Evolutionary conservation across 352 stramenopile genomes (phyloP).

Genomic region (Thraustotheca clavata): DNA sequence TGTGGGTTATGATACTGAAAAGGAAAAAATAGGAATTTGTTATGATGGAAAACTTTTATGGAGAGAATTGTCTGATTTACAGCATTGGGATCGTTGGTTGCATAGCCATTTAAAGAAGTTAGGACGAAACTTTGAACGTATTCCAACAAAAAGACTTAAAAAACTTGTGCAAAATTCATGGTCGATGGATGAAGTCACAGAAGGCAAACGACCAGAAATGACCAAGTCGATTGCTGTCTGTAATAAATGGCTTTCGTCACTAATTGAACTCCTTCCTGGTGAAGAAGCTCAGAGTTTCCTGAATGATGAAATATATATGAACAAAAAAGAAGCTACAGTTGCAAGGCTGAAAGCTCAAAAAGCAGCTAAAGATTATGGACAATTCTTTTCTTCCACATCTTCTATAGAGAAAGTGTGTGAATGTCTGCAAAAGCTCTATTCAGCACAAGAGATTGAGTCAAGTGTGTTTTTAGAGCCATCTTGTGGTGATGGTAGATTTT

Average conservation of each 20-base stretch:
- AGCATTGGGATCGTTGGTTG: constrained; percentile 13
- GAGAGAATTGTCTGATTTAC: constrained; percentile 1
- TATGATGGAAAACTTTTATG: too few relatives aligned
- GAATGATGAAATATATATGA: constrained; percentile 38
- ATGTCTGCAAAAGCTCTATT: constrained; percentile 24
- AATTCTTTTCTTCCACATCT: constrained; percentile 55
- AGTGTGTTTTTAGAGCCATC: constrained; percentile 61
- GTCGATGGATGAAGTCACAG: constrained; percentile 30
- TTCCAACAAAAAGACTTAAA: constrained; percentile 44
- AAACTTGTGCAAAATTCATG: constrained; percentile 47
- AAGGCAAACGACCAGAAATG: constrained; percentile 49
- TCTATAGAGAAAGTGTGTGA: constrained; percentile 37
- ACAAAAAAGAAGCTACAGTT: constrained; percentile 22
- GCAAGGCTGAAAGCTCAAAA: constrained; percentile 25
- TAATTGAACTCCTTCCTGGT: constrained; percentile 27
- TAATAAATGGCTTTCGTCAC: constrained; percentile 45
- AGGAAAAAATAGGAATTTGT: too few relatives aligned
- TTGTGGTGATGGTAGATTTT: constrained; percentile 55
- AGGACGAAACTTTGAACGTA: not conserved
- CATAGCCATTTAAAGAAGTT: not conserved
- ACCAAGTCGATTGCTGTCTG: constrained; percentile 49
- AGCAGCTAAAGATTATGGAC: constrained; percentile 46
- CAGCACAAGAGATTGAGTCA: not conserved
- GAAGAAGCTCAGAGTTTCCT: constrained; percentile 35
- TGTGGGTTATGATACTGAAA: not conserved